A percentile compares a stretch with the other conserved stretches of the same genome.
Conservation (phyloP, 495 filamentous ascomycete genomes). For the Hapsidospora chrysogenum region DNA sequence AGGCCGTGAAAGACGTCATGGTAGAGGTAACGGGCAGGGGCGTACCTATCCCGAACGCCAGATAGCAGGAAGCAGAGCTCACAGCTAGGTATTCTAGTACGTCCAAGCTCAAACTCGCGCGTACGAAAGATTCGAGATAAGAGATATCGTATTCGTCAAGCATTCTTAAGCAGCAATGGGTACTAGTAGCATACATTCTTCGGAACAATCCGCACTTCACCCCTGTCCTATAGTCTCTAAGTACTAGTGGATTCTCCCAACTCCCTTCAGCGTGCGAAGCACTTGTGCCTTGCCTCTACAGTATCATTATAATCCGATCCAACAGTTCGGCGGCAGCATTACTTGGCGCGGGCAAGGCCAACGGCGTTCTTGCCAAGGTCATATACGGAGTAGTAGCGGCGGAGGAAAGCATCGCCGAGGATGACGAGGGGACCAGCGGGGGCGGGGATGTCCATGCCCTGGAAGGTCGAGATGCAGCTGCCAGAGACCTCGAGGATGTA, state of each 20-base stretch:
- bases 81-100: too few species aligned
- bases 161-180: too few species aligned
- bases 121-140: too few species aligned
- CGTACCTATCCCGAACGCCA: too few species aligned
- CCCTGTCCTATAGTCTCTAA: too few species aligned
- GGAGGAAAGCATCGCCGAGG: constrained; percentile 92
- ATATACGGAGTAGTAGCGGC: constrained; percentile 95
- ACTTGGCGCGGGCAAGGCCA: constrained; percentile 73
- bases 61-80: too few species aligned
- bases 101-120: too few species aligned
- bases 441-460: constrained; percentile 94
- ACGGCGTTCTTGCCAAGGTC: constrained; percentile 74
- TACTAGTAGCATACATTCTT: too few species aligned
- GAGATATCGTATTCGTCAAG: too few species aligned
- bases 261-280: neutral
- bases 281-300: neutral
- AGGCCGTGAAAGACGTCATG: too few species aligned
- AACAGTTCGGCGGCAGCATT: constrained; percentile 7
- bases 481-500: constrained; percentile 95
- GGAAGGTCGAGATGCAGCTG: constrained; percentile 91
- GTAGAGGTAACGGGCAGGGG: too few species aligned
- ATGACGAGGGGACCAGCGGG: constrained; percentile 88
- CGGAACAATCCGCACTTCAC: too few species aligned
- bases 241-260: neutral
- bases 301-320: neutral